A percentile compares a stretch with the other conserved stretches of the same genome.
These are phyloP conservation scores for Ganoderma meredithae DNA, from an alignment of 1,284 basidiomycete species.

Conservation along the genomic window DNA sequence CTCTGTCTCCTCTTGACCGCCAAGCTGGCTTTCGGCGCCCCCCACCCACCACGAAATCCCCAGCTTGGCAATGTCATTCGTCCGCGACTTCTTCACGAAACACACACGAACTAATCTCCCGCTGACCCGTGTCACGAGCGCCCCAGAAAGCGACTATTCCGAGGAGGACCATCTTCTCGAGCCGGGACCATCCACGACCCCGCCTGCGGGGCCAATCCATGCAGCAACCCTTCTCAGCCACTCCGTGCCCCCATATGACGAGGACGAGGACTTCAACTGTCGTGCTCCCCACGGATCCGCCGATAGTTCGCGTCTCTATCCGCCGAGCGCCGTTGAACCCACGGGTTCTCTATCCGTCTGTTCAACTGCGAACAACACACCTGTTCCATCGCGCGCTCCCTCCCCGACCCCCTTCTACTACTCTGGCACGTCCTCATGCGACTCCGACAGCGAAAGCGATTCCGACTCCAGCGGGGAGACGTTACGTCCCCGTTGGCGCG, in stretches of 20 bases:
- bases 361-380: constrained; percentile 45
- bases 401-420: constrained; percentile 47
- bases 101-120: constrained; percentile 30
- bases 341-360: constrained; percentile 34
- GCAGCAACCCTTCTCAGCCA: constrained; percentile 34
- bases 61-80: constrained; percentile 35
- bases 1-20: constrained; percentile 9
- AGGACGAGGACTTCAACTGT: constrained; percentile 35
- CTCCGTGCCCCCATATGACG: constrained; percentile 32
- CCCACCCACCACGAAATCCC: constrained; percentile 6
- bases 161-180: constrained; percentile 27
- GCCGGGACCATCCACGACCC: constrained; percentile 27
- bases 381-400: constrained; percentile 46
- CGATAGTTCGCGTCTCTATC: constrained; percentile 36
- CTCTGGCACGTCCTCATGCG: constrained; percentile 56
- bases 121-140: constrained; percentile 26
- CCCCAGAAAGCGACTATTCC: constrained; percentile 31
- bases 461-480: constrained; percentile 52
- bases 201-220: constrained; percentile 22
- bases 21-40: constrained; percentile 30
- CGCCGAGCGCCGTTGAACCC: constrained; percentile 31
- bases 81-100: constrained; percentile 26
- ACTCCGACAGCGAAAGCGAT: constrained; percentile 74
- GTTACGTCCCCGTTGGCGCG: constrained; percentile 38
- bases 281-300: constrained; percentile 31